These are phyloP conservation scores for Metschnikowia dekortorum DNA, from an alignment of 805 yeast species.

Conservation along the genomic window DNA sequence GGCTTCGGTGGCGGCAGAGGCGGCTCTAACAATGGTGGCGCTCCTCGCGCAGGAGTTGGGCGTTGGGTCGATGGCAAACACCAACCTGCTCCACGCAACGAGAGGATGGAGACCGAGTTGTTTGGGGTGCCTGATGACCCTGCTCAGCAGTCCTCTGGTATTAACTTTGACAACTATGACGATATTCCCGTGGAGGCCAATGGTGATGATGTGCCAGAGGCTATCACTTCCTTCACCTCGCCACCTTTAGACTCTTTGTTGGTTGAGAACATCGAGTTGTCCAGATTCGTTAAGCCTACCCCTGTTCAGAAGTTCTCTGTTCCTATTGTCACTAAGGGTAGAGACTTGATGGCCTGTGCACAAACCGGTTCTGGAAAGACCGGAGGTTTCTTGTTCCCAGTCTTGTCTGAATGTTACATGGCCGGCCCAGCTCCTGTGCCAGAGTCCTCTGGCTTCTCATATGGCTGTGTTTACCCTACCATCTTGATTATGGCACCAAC, in stretches of 20 bases:
- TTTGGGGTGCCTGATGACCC: constrained; percentile 80
- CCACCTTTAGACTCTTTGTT: constrained; percentile 89
- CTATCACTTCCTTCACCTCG: constrained; percentile 77
- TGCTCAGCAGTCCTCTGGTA: constrained; percentile 86
- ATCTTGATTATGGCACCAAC: constrained; percentile 97
- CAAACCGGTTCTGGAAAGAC: constrained; percentile 99
- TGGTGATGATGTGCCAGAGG: constrained; percentile 93
- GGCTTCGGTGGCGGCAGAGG: constrained; percentile 26
- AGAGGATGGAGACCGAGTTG: constrained; percentile 67
- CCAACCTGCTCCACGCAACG: constrained; percentile 71
- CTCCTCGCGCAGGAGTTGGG: constrained; percentile 59
- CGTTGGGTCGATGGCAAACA: constrained; percentile 85
- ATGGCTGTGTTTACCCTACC: constrained; percentile 87
- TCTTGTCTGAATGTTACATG: constrained; percentile 82
- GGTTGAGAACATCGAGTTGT: constrained; percentile 79
- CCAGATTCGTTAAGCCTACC: constrained; percentile 93
- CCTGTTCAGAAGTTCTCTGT: constrained; percentile 94
- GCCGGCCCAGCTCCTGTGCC: constrained; percentile 74
- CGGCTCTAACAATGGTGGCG: constrained; percentile 16
- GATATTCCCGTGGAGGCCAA: constrained; percentile 98
- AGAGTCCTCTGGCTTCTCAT: constrained; percentile 49
- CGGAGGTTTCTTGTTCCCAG: constrained; percentile 99
- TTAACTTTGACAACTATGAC: constrained; percentile 97
- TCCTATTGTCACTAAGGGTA: constrained; percentile 82
- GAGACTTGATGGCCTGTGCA: constrained; percentile 96